A percentile compares a stretch with the other conserved stretches of the same genome.
Conservation (phyloP, 108 stramenopile species). For the Nitzschia inconspicua region DNA sequence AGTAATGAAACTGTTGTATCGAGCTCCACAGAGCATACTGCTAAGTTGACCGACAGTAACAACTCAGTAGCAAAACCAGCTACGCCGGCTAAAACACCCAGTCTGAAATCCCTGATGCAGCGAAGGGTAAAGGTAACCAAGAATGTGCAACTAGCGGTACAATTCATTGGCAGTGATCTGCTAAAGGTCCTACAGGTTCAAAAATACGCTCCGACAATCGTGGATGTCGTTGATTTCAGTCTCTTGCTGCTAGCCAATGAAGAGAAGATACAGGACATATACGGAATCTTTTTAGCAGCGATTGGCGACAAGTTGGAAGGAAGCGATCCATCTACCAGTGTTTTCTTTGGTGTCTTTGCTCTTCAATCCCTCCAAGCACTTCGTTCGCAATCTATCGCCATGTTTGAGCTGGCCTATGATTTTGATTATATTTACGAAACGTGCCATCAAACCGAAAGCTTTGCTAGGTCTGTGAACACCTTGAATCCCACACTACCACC, state of each 20-base stretch:
- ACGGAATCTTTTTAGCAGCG: neutral
- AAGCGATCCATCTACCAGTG: neutral
- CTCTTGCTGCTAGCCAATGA: neutral
- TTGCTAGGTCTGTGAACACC: neutral
- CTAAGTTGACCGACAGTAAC: too few relatives aligned
- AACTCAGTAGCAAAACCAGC: neutral
- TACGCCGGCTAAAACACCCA: too few relatives aligned
- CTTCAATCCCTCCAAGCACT: constrained; percentile 12
- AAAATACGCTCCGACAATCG: neutral
- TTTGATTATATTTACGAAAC: constrained; percentile 3
- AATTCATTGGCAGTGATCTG: constrained; percentile 11
- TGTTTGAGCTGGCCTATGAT: constrained; percentile 4
- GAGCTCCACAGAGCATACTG: too few relatives aligned
- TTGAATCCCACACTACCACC: neutral
- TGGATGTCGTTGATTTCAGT: constrained; percentile 1
- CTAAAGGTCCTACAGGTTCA: constrained; percentile 4
- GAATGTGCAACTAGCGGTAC: constrained; percentile 6
- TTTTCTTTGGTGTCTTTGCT: constrained; percentile 10
- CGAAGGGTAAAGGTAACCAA: constrained; percentile 9
- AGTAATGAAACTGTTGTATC: too few relatives aligned
- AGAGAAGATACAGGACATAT: neutral
- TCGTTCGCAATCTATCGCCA: neutral
- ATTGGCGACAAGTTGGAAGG: too few relatives aligned
- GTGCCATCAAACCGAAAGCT: constrained; percentile 3
- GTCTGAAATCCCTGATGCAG: constrained; percentile 3